Evolutionary conservation across 352 stramenopile genomes (phyloP).

Genomic region (Elongisporangium anandrum): DNA sequence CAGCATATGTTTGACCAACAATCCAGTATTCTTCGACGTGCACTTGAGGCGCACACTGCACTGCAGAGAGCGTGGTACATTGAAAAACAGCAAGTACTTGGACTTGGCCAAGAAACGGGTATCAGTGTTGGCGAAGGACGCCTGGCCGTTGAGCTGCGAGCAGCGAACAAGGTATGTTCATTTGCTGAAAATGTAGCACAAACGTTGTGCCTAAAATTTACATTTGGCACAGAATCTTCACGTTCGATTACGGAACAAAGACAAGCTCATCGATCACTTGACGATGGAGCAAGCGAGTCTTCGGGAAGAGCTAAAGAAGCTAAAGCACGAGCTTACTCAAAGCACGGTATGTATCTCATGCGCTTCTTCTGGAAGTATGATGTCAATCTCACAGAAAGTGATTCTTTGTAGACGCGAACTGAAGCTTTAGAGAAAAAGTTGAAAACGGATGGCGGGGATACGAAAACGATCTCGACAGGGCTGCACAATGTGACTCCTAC

Average conservation of each 20-base stretch:
- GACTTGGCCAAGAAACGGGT: slow-evolving; percentile 34
- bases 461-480: not conserved
- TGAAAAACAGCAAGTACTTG: slow-evolving; percentile 69
- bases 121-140: slow-evolving; percentile 82
- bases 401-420: not conserved
- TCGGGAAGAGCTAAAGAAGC: slow-evolving; percentile 40
- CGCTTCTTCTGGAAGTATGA: not conserved
- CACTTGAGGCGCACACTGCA: slow-evolving; percentile 69
- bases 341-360: slow-evolving; percentile 38
- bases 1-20: slow-evolving; percentile 88
- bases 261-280: slow-evolving; percentile 78
- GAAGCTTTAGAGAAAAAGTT: not conserved
- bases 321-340: slow-evolving; percentile 57
- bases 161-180: slow-evolving; percentile 79
- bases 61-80: slow-evolving; percentile 76
- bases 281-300: slow-evolving; percentile 69
- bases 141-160: slow-evolving; percentile 68
- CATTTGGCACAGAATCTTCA: slow-evolving; percentile 59
- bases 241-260: slow-evolving; percentile 74
- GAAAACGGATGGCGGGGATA: not conserved
- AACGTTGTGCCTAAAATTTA: slow-evolving; percentile 1
- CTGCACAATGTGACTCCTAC: not conserved
- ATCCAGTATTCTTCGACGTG: slow-evolving; percentile 55
- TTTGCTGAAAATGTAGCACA: not conserved
- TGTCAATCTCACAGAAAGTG: too few species aligned